phyloP scores from a whole-genome alignment of 306 rosid genomes.

The Parietaria judaica region DNA sequence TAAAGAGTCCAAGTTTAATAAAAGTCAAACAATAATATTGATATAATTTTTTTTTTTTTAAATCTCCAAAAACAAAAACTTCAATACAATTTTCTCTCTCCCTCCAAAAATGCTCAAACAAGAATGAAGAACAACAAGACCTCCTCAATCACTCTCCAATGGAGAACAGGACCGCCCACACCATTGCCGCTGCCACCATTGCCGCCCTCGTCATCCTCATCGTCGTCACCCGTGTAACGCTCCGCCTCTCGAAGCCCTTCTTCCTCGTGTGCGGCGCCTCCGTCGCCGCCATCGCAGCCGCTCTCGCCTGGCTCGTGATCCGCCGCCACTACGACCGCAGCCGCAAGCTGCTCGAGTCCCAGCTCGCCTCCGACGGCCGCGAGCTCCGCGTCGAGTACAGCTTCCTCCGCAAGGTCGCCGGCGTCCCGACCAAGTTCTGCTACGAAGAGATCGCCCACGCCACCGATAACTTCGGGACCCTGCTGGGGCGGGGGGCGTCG shows the following conservation, averaged over 20 bases:
- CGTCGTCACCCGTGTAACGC: slow-evolving; percentile 34
- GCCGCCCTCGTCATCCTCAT: slow-evolving; percentile 35
- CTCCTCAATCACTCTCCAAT: slow-evolving; percentile 18
- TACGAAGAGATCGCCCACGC: slow-evolving; percentile 78
- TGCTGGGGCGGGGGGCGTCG: slow-evolving; percentile 68
- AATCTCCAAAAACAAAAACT: too few relatives aligned
- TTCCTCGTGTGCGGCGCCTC: slow-evolving; percentile 66
- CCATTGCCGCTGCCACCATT: slow-evolving; percentile 31
- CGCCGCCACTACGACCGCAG: slow-evolving; percentile 41
- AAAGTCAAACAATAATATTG: too few relatives aligned
- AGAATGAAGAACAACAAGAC: slow-evolving; percentile 15
- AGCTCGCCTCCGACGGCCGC: slow-evolving; percentile 47
- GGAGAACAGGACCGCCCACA: slow-evolving; percentile 65
- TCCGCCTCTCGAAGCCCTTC: slow-evolving; percentile 48
- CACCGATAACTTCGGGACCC: slow-evolving; percentile 51
- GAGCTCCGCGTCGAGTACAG: slow-evolving; percentile 92
- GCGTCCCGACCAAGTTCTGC: slow-evolving; percentile 67
- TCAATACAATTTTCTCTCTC: background rate
- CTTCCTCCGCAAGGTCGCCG: slow-evolving; percentile 75
- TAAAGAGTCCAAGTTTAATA: too few relatives aligned
- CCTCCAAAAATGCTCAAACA: background rate
- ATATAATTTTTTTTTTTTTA: too few relatives aligned
- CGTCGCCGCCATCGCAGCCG: slow-evolving; percentile 45
- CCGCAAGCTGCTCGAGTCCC: slow-evolving; percentile 39
- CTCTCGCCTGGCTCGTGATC: slow-evolving; percentile 44